Evolutionary conservation across 306 rosid genomes (phyloP), one percentile per base, ranked within the genome.

Genomic region (Canavalia gladiata): DNA sequence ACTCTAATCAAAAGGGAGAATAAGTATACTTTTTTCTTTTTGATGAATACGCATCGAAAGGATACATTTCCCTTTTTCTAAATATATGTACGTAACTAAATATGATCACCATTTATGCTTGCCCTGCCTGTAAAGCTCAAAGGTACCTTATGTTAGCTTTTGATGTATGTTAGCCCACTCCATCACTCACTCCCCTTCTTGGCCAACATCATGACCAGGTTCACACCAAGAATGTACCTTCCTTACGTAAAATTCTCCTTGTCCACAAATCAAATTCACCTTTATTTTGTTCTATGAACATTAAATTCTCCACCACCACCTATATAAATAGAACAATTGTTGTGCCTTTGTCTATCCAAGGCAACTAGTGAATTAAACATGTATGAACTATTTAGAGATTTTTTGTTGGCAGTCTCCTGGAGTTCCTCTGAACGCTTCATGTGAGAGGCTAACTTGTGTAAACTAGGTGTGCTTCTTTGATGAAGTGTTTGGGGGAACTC

Each of bases 401-500:
- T 13, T 70, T 67, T 75, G 86, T 79, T 79, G 83, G 73, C 1
- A 62, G 82, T 84, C 71, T 54, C 88, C 69, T 83, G 67, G 85
- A 81, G 86, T 88, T 88, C 86, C 85, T 79, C 76, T 66, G 69
- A 81, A 58, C 81, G 77, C 88, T 89, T 89, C 90, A 70, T 7
- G 5, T 47, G 29, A 49, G 58, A 68, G 67, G 60, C 49, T 47
- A 31, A 1, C 18, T 28, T 1, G 6, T 59, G 30, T 2, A 47
- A 7, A 59, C 0, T 37, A 37, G 11, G n/a, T 30, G 8, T 7
- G 62, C 50, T 50, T 12, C 52, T 42, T 45, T 11, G 9, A 10
- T 78, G 90, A 87, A 84, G 86, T 87, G 90, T 54, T 87, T 77
- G 84, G 81, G 87, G 86, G 77, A 84, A 84, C 88, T 82, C 83